phyloP scores from a whole-genome alignment of 2,329 filamentous ascomycete genomes.

The Ascochyta fabae region DNA sequence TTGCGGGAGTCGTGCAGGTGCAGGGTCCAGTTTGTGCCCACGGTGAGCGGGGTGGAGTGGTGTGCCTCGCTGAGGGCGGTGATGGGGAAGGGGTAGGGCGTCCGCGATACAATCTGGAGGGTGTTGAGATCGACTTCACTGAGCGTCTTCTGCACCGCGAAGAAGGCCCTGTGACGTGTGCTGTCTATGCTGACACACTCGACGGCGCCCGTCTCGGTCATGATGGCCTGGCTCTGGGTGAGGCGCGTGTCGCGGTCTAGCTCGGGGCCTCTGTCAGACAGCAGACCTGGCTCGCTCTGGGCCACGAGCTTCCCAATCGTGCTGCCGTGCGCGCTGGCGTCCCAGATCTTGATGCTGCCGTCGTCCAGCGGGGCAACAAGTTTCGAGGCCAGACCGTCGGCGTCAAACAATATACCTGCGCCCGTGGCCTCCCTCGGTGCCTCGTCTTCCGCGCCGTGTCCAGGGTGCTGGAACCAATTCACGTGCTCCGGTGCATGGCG shows the following conservation, averaged over 20 bases:
- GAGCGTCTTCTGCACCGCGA: conserved; percentile 78
- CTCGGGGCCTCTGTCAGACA: conserved; percentile 63
- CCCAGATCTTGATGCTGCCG: conserved; percentile 87
- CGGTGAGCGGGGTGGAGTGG: conserved; percentile 73
- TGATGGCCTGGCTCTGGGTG: conserved; percentile 58
- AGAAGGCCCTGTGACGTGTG: conserved; percentile 70
- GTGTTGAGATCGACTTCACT: conserved; percentile 83
- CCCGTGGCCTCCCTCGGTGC: conserved; percentile 71
- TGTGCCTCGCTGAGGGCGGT: conserved; percentile 78
- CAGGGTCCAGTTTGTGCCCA: conserved; percentile 81
- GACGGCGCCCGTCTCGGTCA: conserved; percentile 74
- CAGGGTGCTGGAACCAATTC: conserved; percentile 76
- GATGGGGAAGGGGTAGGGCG: conserved; percentile 80
- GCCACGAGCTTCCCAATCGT: conserved; percentile 69
- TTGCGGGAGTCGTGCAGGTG: conserved; percentile 81
- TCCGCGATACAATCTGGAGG: conserved; percentile 70
- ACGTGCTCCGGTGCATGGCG: conserved; percentile 75
- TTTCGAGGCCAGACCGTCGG: conserved; percentile 60
- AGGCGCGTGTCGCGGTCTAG: conserved; percentile 54
- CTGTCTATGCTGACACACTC: conserved; percentile 85
- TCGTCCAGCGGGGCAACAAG: conserved; percentile 83
- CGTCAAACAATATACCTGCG: conserved; percentile 68
- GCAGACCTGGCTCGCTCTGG: conserved; percentile 69
- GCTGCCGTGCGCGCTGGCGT: conserved; percentile 60
- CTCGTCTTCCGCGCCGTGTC: conserved; percentile 45